A percentile compares a stretch with the other conserved stretches of the same genome.
Evolutionary conservation across 2,329 filamentous ascomycete genomes (phyloP).

Genomic region (Diaporthe longicolla): DNA sequence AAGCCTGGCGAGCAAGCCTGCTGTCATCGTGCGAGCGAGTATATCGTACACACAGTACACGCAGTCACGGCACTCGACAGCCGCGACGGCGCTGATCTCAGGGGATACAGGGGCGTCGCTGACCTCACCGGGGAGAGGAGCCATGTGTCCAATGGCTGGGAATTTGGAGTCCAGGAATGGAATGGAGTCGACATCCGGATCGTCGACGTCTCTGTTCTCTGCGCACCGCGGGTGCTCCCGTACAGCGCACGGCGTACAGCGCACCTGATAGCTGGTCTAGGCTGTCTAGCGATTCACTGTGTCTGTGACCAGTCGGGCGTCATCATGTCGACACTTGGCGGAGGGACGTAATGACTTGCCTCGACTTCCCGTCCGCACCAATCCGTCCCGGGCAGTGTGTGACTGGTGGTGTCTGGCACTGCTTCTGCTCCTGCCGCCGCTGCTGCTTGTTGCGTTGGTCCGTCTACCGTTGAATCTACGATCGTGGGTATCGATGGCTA

Average conservation of each 20-base stretch:
- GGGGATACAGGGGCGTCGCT: constrained; percentile 31
- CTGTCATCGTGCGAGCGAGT: constrained; percentile 29
- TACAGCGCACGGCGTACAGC: constrained; percentile 18
- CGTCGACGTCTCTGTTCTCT: constrained; percentile 32
- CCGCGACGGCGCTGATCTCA: constrained; percentile 39
- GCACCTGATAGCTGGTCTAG: constrained; percentile 19
- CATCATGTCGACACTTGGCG: constrained; percentile 26
- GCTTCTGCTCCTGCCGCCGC: not conserved
- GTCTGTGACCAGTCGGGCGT: constrained; percentile 19
- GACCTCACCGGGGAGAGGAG: constrained; percentile 34
- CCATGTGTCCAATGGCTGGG: constrained; percentile 39
- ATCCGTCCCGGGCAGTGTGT: constrained; percentile 21
- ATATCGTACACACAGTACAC: constrained; percentile 17
- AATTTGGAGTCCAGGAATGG: constrained; percentile 31
- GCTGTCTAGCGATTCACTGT: not conserved
- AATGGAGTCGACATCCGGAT: constrained; percentile 42
- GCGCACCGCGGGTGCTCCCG: constrained; percentile 35
- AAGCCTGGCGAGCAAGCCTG: not conserved
- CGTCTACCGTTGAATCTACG: constrained; percentile 16
- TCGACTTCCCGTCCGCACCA: constrained; percentile 21
- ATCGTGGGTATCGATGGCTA: constrained; percentile 29
- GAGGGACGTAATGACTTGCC: constrained; percentile 27
- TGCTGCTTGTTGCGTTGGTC: constrained; percentile 1
- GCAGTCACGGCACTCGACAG: constrained; percentile 30
- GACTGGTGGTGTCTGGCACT: constrained; percentile 2